Evolutionary conservation across 2,329 filamentous ascomycete species (phyloP).

Genomic region (Sarocladiaceae sp.): DNA sequence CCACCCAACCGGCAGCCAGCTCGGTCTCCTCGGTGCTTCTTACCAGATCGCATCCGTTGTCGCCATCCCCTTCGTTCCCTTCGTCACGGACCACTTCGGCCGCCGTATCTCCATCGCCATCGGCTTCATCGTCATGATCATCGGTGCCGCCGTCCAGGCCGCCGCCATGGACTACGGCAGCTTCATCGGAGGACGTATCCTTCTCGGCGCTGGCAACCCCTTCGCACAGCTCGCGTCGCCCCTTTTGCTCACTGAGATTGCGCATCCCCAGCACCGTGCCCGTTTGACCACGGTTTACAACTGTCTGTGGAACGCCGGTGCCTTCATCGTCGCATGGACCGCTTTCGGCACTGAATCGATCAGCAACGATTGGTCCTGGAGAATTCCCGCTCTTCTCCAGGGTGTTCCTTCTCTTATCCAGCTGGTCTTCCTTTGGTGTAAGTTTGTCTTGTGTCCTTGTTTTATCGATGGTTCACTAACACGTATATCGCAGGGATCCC

Average conservation of each 20-base stretch:
- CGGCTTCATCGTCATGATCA: conserved; percentile 39
- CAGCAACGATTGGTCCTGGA: conserved; percentile 58
- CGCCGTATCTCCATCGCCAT: conserved; percentile 35
- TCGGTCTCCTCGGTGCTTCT: conserved; percentile 44
- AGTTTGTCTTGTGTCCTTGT: neutral
- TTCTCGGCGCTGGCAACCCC: conserved; percentile 57
- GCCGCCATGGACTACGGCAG: conserved; percentile 34
- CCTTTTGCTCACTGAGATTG: conserved; percentile 58
- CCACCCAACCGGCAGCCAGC: conserved; percentile 27
- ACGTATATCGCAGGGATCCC: conserved; percentile 35
- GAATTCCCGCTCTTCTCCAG: conserved; percentile 58
- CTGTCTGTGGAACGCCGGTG: conserved; percentile 59
- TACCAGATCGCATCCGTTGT: conserved; percentile 43
- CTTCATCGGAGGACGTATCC: conserved; percentile 31
- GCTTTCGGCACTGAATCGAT: conserved; percentile 57
- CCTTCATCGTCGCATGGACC: conserved; percentile 50
- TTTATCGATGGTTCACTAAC: too few species aligned
- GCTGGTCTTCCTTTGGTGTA: conserved; percentile 54
- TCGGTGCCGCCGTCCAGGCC: conserved; percentile 28
- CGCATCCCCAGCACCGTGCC: conserved; percentile 61
- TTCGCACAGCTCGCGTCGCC: conserved; percentile 58
- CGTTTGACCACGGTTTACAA: conserved; percentile 61
- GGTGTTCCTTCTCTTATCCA: conserved; percentile 55
- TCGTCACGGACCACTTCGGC: conserved; percentile 36
- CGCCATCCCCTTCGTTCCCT: conserved; percentile 39